These are phyloP conservation scores for Cyclocybe aegerita DNA, from an alignment of 768 basidiomycete species.

Conservation along the genomic window DNA sequence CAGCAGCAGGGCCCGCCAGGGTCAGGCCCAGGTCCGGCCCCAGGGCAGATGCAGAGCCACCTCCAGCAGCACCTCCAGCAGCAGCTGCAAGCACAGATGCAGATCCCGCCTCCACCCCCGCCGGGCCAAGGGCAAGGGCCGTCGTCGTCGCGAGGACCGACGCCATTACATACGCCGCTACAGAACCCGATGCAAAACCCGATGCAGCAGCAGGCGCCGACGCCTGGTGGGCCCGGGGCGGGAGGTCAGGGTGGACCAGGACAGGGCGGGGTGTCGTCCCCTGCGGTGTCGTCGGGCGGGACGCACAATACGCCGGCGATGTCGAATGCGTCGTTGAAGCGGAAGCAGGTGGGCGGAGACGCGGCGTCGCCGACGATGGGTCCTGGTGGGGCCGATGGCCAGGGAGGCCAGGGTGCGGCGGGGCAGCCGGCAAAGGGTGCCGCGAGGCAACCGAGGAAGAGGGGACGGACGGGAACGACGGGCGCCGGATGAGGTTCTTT, in stretches of 20 bases:
- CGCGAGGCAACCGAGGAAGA: constrained; percentile 41
- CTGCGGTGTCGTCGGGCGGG: constrained; percentile 33
- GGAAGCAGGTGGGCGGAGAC: constrained; percentile 43
- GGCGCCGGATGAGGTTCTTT: constrained; percentile 39
- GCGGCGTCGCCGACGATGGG: constrained; percentile 51
- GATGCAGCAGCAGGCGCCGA: constrained; percentile 1
- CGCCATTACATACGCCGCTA: background rate
- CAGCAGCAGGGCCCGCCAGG: background rate
- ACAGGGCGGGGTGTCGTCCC: constrained; percentile 28
- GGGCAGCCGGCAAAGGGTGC: constrained; percentile 47
- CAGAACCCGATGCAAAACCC: no score
- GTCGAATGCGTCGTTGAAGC: constrained; percentile 51
- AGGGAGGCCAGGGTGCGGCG: constrained; percentile 22
- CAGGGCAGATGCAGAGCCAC: constrained; percentile 14
- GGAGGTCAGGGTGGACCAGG: constrained; percentile 5
- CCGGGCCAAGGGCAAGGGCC: background rate
- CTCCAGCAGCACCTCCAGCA: constrained; percentile 13
- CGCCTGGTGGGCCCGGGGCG: background rate
- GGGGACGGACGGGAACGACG: constrained; percentile 43
- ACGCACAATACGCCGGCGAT: constrained; percentile 51
- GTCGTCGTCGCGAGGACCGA: constrained; percentile 28
- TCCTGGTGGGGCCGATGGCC: no score
- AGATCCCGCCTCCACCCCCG: background rate
- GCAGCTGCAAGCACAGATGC: constrained; percentile 14
- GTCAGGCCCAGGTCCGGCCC: background rate